A percentile compares a stretch with the other conserved stretches of the same genome.
These are phyloP conservation scores for Agroathelia rolfsii DNA, from an alignment of 1,284 basidiomycete species.

Conservation along the genomic window DNA sequence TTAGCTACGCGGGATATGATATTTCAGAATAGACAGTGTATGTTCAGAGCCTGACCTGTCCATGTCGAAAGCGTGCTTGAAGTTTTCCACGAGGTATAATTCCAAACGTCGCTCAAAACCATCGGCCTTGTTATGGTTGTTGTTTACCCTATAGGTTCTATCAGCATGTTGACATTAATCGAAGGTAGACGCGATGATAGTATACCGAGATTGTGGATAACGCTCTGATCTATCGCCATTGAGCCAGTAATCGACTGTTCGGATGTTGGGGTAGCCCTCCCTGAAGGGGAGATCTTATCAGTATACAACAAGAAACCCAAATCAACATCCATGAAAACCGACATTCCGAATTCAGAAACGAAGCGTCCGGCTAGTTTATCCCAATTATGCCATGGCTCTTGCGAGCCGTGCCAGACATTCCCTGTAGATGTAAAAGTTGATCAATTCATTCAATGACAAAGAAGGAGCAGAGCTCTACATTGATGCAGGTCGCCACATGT, in stretches of 20 bases:
- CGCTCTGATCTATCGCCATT: constrained; percentile 59
- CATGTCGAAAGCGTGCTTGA: constrained; percentile 82
- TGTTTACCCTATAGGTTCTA: constrained; percentile 40
- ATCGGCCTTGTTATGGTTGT: constrained; percentile 83
- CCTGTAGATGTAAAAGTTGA: constrained; percentile 28
- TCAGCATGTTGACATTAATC: constrained; percentile 14
- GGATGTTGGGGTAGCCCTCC: constrained; percentile 76
- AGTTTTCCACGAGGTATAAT: constrained; percentile 85
- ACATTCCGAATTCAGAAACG: constrained; percentile 87
- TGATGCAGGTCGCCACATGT: constrained; percentile 82
- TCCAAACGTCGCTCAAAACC: constrained; percentile 84
- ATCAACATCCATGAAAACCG: constrained; percentile 17
- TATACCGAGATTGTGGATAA: constrained; percentile 77
- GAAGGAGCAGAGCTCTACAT: constrained; percentile 32
- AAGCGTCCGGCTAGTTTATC: constrained; percentile 78
- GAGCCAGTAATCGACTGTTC: constrained; percentile 80
- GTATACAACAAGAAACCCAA: neutral
- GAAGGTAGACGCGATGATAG: constrained; percentile 16
- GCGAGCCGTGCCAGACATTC: constrained; percentile 87
- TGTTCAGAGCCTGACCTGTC: too few species aligned
- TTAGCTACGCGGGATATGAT: constrained; percentile 5
- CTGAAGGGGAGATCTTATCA: constrained; percentile 24
- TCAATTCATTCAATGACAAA: constrained; percentile 6
- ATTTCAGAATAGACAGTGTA: constrained; percentile 15
- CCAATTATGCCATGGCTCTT: constrained; percentile 88